phyloP scores from a whole-genome alignment of 768 basidiomycete genomes.

The Ramaria sp. region DNA sequence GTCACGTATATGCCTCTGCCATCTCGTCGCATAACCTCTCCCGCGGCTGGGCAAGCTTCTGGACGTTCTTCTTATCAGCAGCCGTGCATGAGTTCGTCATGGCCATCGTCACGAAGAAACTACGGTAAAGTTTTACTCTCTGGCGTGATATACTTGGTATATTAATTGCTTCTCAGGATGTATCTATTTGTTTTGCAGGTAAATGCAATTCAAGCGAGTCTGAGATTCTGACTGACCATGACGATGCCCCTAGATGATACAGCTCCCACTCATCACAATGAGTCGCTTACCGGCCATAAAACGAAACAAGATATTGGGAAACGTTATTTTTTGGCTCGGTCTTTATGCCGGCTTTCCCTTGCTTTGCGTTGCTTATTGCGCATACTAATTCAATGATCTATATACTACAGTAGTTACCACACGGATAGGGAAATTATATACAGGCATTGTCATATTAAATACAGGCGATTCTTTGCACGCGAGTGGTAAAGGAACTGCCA shows the following conservation, averaged over 20 bases:
- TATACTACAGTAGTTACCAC: too few relatives aligned
- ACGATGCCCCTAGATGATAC: conserved; percentile 53
- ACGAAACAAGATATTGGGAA: conserved; percentile 71
- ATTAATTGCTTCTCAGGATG: conserved; percentile 34
- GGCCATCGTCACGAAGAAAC: conserved; percentile 88
- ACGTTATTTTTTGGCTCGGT: conserved; percentile 89
- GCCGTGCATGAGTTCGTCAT: conserved; percentile 92
- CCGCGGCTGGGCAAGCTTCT: conserved; percentile 71
- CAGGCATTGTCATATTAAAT: too few relatives aligned
- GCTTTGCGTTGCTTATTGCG: conserved; percentile 68
- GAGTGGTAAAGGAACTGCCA: too few relatives aligned
- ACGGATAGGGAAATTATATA: too few relatives aligned
- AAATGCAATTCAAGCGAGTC: too few relatives aligned
- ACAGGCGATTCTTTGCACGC: too few relatives aligned
- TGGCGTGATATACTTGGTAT: background rate
- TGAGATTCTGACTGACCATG: too few relatives aligned
- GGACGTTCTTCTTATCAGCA: conserved; percentile 89
- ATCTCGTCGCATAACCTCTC: conserved; percentile 70
- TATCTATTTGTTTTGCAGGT: conserved; percentile 77
- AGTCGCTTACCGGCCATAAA: conserved; percentile 70
- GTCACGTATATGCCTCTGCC: conserved; percentile 90
- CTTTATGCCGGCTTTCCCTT: conserved; percentile 89
- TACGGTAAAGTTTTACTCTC: conserved; percentile 45
- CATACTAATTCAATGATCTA: conserved; percentile 26
- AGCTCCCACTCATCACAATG: conserved; percentile 83